phyloP scores from a whole-genome alignment of 495 filamentous ascomycete genomes.

The Cairneyella variabilis region DNA sequence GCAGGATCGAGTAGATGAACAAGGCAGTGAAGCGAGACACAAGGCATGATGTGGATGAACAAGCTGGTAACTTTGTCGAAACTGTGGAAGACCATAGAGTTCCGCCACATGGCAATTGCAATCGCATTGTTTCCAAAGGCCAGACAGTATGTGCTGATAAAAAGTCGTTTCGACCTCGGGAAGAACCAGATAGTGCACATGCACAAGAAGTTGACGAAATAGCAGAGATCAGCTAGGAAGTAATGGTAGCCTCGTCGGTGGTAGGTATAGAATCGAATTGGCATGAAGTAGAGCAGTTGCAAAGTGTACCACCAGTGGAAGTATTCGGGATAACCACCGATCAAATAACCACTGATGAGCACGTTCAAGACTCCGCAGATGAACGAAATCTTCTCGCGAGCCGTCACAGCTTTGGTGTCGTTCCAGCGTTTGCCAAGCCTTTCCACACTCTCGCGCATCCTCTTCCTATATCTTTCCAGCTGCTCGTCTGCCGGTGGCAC shows the following conservation, averaged over 20 bases:
- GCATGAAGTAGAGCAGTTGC: slow-evolving; percentile 92
- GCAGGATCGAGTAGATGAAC: slow-evolving; percentile 73
- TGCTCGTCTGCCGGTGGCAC: slow-evolving; percentile 86
- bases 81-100: slow-evolving; percentile 95
- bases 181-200: slow-evolving; percentile 87
- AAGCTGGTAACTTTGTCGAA: slow-evolving; percentile 93
- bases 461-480: slow-evolving; percentile 81
- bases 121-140: slow-evolving; percentile 95
- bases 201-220: slow-evolving; percentile 90
- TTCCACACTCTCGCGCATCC: slow-evolving; percentile 85
- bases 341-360: slow-evolving; percentile 90
- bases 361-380: slow-evolving; percentile 95
- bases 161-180: slow-evolving; percentile 83
- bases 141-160: slow-evolving; percentile 90
- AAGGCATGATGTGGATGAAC: slow-evolving; percentile 99
- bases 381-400: slow-evolving; percentile 92
- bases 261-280: slow-evolving; percentile 88
- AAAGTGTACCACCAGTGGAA: slow-evolving; percentile 91
- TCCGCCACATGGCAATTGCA: slow-evolving; percentile 99
- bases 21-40: slow-evolving; percentile 84
- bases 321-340: slow-evolving; percentile 78
- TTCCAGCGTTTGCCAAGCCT: slow-evolving; percentile 82
- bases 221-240: slow-evolving; percentile 95
- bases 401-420: slow-evolving; percentile 78
- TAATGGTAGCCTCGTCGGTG: slow-evolving; percentile 90